These are phyloP conservation scores for Brassica juncea DNA, from an alignment of 345 rosid genomes.

Conservation along the genomic window DNA sequence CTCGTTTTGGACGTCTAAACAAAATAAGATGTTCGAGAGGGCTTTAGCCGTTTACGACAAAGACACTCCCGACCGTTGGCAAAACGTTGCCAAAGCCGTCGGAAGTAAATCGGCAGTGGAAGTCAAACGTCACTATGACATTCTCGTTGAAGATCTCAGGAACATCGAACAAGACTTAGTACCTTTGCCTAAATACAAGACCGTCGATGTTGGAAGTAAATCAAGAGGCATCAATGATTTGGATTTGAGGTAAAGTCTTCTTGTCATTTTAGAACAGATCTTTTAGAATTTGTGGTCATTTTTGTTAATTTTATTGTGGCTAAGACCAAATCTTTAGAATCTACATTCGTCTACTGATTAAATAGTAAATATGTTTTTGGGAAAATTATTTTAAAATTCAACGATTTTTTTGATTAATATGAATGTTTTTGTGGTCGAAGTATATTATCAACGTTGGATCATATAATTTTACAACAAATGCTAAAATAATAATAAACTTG, in stretches of 20 bases:
- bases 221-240: constrained; percentile 41
- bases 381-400: constrained; percentile 12
- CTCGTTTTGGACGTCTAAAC: constrained; percentile 67
- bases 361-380: background rate
- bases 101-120: constrained; percentile 82
- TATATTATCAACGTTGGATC: background rate
- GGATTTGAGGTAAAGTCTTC: constrained; percentile 43
- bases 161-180: constrained; percentile 68
- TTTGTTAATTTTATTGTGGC: background rate
- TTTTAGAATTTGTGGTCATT: background rate
- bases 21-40: constrained; percentile 81
- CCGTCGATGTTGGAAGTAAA: constrained; percentile 34
- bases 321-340: constrained; percentile 8
- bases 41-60: constrained; percentile 80
- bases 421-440: constrained; percentile 5
- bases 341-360: background rate
- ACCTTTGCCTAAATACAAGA: constrained; percentile 68
- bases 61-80: constrained; percentile 96
- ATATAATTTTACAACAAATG: background rate
- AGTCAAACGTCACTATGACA: constrained; percentile 79
- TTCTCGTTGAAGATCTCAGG: constrained; percentile 74
- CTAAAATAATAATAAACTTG: constrained; percentile 27
- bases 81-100: constrained; percentile 74
- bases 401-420: constrained; percentile 18
- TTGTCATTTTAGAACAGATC: background rate